Base-by-base conservation (phyloP, 2,329 filamentous ascomycete species). In the Penicillium aurantiogriseum region DNA sequence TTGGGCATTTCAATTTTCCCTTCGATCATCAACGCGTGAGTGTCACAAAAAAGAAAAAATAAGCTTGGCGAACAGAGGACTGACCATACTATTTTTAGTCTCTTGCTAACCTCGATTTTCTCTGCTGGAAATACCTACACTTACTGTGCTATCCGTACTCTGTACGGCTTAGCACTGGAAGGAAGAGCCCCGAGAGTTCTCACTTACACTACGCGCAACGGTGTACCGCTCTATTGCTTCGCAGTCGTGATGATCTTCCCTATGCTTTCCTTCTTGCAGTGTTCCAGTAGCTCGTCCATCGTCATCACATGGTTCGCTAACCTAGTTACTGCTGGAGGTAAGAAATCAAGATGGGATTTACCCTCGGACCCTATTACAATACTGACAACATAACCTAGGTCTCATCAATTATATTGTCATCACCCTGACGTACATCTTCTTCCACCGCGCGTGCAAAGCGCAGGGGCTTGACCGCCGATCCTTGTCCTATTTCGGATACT, bases 341-440 rank as follows among this genome's bases (percentile, higher is more conserved):
- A 50, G 58, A n/a, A 5, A 10, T 13, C 17, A 33, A 13, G 7
- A 7, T 33, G 11, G 3, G 21, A 42, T 39, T 8, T 5, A 23
- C 36, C 5, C 1, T 3, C 9, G 15, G 3, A 35, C 19, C 11
- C n/a, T 1, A 11, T 27, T 52, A 58, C 4, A 27, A 11, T 51
- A 40, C 25, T 54, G 11, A 56, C 39, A 36, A 23, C 45, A 55
- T 21, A 5, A 36, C 35, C 40, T 48, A 68, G 69, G 64, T 10
- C 54, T 72, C 13, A 86, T 88, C 70, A 84, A 86, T 74, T 88
- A 85, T 71, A 79, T 88, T 58, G 78, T 83, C 69, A 85, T 86
- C 75, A 76, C 75, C 45, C 69, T 81, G 25, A 86, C 83, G n/a
- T 86, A 84, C 71, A 76, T 85, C 57, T 80, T 74, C 67, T 87